Evolutionary conservation across 441 rosid genomes (phyloP).

Genomic region (Jatropha podagrica): DNA sequence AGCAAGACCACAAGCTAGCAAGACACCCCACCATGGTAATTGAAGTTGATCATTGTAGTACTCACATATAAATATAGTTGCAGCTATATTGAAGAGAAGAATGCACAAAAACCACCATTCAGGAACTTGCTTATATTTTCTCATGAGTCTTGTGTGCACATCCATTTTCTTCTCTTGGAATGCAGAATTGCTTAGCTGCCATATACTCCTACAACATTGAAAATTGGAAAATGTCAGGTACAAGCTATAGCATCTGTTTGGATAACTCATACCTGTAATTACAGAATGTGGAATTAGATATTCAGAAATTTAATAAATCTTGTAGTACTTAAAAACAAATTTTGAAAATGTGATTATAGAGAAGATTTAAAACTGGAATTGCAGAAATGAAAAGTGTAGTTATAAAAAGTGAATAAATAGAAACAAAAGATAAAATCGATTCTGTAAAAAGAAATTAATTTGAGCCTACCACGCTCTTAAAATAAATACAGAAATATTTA

Average conservation of each 20-base stretch:
- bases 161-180: slow-evolving; percentile 63
- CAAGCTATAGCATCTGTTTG: not conserved
- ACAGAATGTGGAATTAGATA: not conserved
- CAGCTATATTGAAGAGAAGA: slow-evolving; percentile 52
- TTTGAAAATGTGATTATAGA: no score
- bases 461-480: no score
- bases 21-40: slow-evolving; percentile 94
- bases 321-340: no score
- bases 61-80: slow-evolving; percentile 66
- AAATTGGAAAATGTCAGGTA: not conserved
- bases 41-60: slow-evolving; percentile 80
- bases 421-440: no score
- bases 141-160: slow-evolving; percentile 73
- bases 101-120: slow-evolving; percentile 91
- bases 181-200: slow-evolving; percentile 71
- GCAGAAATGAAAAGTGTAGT: no score
- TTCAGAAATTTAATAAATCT: no score
- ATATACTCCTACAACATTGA: slow-evolving; percentile 59
- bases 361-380: no score
- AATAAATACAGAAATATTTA: no score
- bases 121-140: slow-evolving; percentile 69
- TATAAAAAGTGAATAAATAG: no score
- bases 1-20: slow-evolving; percentile 76
- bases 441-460: no score
- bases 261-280: not conserved